phyloP scores from a whole-genome alignment of 805 yeast species.

The Ogataea angusta region DNA sequence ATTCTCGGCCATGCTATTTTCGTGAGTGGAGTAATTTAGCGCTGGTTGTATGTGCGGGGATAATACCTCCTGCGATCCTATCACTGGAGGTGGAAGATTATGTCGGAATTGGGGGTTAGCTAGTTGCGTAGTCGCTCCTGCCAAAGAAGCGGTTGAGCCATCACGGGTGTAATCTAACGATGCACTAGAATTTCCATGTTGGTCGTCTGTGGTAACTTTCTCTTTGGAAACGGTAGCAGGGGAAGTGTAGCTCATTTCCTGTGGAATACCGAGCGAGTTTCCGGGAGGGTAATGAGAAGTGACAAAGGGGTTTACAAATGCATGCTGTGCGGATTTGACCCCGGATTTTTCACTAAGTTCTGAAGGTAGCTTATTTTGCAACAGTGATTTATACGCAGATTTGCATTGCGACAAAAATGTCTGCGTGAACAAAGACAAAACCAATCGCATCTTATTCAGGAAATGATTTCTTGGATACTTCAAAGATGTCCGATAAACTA shows the following conservation, averaged over 20 bases:
- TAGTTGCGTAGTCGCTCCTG: background rate
- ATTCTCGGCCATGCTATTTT: conserved; percentile 21
- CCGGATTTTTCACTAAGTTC: background rate
- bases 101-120: background rate
- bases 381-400: conserved; percentile 15
- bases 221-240: no score
- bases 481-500: conserved; percentile 29
- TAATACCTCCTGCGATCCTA: background rate
- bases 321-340: background rate
- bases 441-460: conserved; percentile 51
- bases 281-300: no score
- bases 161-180: background rate
- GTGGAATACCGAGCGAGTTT: no score
- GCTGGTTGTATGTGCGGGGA: background rate
- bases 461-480: conserved; percentile 46
- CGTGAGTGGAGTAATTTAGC: conserved; percentile 1
- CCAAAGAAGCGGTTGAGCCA: background rate
- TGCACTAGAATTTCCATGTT: no score
- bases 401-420: conserved; percentile 57
- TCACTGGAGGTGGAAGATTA: conserved; percentile 1
- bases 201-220: no score
- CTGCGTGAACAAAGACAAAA: conserved; percentile 56
- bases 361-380: background rate
- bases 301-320: background rate
- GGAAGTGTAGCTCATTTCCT: no score